These are phyloP conservation scores for Phytophthora syringae DNA, from an alignment of 352 stramenopile genomes.

Conservation along the genomic window DNA sequence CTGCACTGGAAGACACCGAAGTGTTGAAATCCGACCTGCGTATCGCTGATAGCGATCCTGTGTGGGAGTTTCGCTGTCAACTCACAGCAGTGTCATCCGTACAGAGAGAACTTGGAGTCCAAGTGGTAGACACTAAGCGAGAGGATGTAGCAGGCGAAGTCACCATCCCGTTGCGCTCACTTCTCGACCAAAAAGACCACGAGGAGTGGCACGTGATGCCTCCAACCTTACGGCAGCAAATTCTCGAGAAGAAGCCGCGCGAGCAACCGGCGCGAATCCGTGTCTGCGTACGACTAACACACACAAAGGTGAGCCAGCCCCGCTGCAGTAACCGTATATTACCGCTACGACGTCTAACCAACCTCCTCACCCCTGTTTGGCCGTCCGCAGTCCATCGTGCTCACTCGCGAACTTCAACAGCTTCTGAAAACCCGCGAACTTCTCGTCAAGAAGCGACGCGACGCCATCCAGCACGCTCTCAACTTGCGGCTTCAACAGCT, in stretches of 20 bases:
- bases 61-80: constrained; percentile 45
- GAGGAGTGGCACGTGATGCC: constrained; percentile 61
- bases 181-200: constrained; percentile 70
- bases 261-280: constrained; percentile 46
- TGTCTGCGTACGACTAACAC: constrained; percentile 46
- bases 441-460: constrained; percentile 46
- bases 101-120: constrained; percentile 49
- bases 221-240: constrained; percentile 66
- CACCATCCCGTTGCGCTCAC: constrained; percentile 47
- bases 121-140: constrained; percentile 60
- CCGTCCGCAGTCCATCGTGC: constrained; percentile 51
- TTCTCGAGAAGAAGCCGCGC: constrained; percentile 51
- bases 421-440: constrained; percentile 41
- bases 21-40: constrained; percentile 43
- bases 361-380: constrained; percentile 1
- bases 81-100: constrained; percentile 46
- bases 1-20: constrained; percentile 6
- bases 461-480: constrained; percentile 47
- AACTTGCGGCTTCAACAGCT: constrained; percentile 36
- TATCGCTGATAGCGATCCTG: constrained; percentile 52
- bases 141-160: constrained; percentile 59
- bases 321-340: constrained; percentile 10
- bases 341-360: constrained; percentile 4
- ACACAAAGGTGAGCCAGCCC: constrained; percentile 42
- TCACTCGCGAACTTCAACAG: constrained; percentile 60